phyloP scores from a whole-genome alignment of 805 yeast genomes.

The Lipomyces sp. region DNA sequence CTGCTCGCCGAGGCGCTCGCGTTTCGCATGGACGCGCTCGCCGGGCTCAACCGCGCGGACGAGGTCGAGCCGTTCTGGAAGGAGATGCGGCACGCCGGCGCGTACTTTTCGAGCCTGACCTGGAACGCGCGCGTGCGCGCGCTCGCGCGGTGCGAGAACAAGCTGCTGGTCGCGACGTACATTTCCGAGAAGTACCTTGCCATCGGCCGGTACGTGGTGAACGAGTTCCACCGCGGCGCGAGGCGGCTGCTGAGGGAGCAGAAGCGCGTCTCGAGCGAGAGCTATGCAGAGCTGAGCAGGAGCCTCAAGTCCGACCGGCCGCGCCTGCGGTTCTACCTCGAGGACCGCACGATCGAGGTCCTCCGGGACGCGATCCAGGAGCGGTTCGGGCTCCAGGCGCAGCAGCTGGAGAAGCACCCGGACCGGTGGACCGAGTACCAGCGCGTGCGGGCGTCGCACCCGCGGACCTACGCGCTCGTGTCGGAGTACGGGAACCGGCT shows the following conservation, averaged over 20 bases:
- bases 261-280: neutral
- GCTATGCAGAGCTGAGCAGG: no score
- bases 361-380: neutral
- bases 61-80: slow-evolving; percentile 8
- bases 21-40: slow-evolving; percentile 6
- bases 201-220: neutral
- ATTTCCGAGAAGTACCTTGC: neutral
- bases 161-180: neutral
- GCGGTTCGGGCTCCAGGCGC: neutral
- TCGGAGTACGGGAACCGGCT: slow-evolving; percentile 1
- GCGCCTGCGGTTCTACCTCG: neutral
- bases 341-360: neutral
- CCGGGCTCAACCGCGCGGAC: neutral
- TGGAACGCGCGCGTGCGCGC: slow-evolving; percentile 12
- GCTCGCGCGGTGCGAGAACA: neutral
- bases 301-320: no score
- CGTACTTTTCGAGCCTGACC: slow-evolving; percentile 3
- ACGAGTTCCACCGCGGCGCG: neutral
- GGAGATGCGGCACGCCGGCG: neutral
- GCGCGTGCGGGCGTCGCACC: neutral
- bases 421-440: neutral
- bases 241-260: no score
- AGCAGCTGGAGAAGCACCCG: neutral
- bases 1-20: slow-evolving; percentile 7
- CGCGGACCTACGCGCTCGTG: neutral